Conservation (phyloP, 805 yeast genomes). For the Yarrowia sp. region DNA sequence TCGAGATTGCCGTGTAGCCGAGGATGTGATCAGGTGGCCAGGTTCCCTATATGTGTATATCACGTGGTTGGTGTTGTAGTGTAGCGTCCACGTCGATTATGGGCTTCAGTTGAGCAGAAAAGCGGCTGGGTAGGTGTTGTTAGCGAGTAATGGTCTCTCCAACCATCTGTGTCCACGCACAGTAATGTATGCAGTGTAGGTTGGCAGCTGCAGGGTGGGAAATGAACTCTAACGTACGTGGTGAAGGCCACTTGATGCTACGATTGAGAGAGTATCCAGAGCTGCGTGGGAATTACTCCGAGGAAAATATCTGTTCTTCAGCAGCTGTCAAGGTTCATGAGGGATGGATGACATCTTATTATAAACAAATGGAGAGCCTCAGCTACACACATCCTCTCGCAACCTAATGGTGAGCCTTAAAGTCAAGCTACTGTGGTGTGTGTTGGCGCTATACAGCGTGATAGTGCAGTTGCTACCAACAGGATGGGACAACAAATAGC, state of each 20-base stretch:
- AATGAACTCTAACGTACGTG: background rate
- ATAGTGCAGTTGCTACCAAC: too few species aligned
- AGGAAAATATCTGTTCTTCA: background rate
- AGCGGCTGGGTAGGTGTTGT: background rate
- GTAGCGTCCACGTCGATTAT: background rate
- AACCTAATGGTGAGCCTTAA: slow-evolving; percentile 1
- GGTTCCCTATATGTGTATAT: background rate
- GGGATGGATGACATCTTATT: too few species aligned
- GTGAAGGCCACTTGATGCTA: background rate
- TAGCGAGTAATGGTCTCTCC: background rate
- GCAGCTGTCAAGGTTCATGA: too few species aligned
- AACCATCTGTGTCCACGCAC: background rate
- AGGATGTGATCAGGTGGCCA: background rate
- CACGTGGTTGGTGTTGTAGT: background rate
- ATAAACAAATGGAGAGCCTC: background rate
- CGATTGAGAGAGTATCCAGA: background rate
- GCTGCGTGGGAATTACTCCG: background rate
- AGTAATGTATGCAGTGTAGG: slow-evolving; percentile 9
- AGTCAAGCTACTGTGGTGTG: background rate
- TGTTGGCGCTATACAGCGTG: background rate
- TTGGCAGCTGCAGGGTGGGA: slow-evolving; percentile 17
- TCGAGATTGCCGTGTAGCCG: background rate
- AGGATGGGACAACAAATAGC: too few species aligned
- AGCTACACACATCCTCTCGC: background rate
- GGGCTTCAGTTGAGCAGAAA: background rate